These are phyloP conservation scores for Pisolithus microcarpus DNA, from an alignment of 768 basidiomycete genomes.

Conservation along the genomic window DNA sequence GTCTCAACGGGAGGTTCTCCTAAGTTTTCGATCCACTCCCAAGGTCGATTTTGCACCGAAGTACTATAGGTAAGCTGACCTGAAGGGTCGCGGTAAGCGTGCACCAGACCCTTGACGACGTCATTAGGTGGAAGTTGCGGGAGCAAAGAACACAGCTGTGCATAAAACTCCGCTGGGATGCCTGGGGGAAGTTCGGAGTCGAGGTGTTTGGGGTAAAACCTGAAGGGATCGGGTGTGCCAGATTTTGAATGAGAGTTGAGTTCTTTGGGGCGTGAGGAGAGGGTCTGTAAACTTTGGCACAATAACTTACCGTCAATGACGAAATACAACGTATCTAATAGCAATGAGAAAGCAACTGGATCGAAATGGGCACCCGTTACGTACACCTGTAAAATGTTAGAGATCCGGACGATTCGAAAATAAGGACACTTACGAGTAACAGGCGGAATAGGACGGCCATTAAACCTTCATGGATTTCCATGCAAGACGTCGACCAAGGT, in stretches of 20 bases:
- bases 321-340: slow-evolving; percentile 70
- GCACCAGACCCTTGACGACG: slow-evolving; percentile 50
- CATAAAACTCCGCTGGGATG: slow-evolving; percentile 49
- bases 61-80: slow-evolving; percentile 44
- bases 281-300: not conserved
- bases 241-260: slow-evolving; percentile 53
- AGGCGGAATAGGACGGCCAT: slow-evolving; percentile 40
- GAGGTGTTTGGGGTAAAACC: slow-evolving; percentile 50
- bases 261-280: slow-evolving; percentile 36
- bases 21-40: slow-evolving; percentile 82
- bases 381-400: slow-evolving; percentile 38
- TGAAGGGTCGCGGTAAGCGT: slow-evolving; percentile 47
- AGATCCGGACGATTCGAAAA: slow-evolving; percentile 1
- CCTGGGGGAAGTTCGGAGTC: slow-evolving; percentile 46
- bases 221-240: slow-evolving; percentile 49
- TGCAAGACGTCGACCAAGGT: slow-evolving; percentile 47
- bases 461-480: slow-evolving; percentile 39
- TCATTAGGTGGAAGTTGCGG: slow-evolving; percentile 45
- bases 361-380: slow-evolving; percentile 49
- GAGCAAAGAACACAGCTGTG: slow-evolving; percentile 53
- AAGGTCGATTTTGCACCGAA: slow-evolving; percentile 66
- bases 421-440: slow-evolving; percentile 38
- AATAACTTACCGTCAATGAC: slow-evolving; percentile 57
- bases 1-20: slow-evolving; percentile 40
- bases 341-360: slow-evolving; percentile 51